Base-by-base conservation (phyloP, 2,329 filamentous ascomycete genomes). In the Claviceps digitariae region DNA sequence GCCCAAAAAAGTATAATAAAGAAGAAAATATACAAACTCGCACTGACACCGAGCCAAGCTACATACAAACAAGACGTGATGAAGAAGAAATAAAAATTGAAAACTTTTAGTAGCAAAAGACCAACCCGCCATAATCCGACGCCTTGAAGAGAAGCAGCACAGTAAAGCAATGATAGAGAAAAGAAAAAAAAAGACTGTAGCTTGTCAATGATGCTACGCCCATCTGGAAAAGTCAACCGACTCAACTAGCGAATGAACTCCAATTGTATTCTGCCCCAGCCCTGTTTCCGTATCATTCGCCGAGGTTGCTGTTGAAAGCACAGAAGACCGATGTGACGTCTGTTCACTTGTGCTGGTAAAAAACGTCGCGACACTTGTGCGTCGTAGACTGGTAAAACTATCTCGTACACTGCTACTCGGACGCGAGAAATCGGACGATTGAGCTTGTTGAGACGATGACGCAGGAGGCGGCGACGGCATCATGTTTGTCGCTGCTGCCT, bases 301-400 rank as follows among this genome's bases (percentile, higher is more conserved):
- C 12, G 75, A 74, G 1, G 73, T 72, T 10, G 73, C 74, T 31
- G 74, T 76, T n/a, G 69, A 72, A 6, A 81, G 64, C 57, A 77
- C 71, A n/a, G 77, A 81, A 6, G 77, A 79, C 44, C 80, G 72
- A 54, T 83, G 79, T 51, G 78, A 81, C 10, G 66, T 71, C 58
- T 75, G 72, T 57, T 83, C 79, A 62, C 74, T 80, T 5, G 74
- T 73, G 55, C 68, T 76, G 2, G 77, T 77, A 58, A 83, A 78
- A 61, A 84, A 84, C 2, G 81, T 84, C 5, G 79, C 81, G 2
- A 84, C 80, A 36, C 80, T 83, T n/a, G 80, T 76, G 55, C 81
- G 72, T 50, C 81, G 73, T 41, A 84, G 69, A 59, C 76, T 81
- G 59, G 68, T 79, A 54, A 83, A 74, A 60, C 79, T 83, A 58